Percentiles rank a stretch among this genome's conserved stretches.
phyloP scores from a whole-genome alignment of 805 yeast genomes.

The Hanseniaspora guilliermondii region DNA sequence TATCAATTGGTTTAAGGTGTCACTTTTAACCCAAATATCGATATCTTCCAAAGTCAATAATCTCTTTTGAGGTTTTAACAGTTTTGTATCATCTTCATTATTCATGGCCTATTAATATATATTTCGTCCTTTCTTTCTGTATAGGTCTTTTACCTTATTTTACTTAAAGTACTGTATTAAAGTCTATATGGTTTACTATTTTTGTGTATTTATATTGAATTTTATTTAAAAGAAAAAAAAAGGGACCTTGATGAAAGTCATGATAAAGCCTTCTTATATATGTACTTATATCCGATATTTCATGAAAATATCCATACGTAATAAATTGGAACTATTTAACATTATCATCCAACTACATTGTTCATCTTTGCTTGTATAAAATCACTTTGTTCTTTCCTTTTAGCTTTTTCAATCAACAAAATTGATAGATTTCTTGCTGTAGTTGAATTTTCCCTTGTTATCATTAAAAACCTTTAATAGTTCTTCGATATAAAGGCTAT shows the following conservation, averaged over 20 bases:
- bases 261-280: too few species aligned
- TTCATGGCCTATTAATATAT: neutral
- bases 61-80: slow-evolving; percentile 31
- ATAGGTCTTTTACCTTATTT: neutral
- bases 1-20: slow-evolving; percentile 39
- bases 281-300: too few species aligned
- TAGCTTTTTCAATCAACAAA: slow-evolving; percentile 19
- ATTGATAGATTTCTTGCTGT: slow-evolving; percentile 20
- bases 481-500: slow-evolving; percentile 53
- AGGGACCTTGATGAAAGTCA: too few species aligned
- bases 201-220: too few species aligned
- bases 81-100: neutral
- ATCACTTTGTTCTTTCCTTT: too few species aligned
- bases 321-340: too few species aligned
- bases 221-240: too few species aligned
- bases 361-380: too few species aligned
- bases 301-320: too few species aligned
- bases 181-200: too few species aligned
- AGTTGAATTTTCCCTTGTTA: slow-evolving; percentile 43
- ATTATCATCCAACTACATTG: too few species aligned
- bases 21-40: slow-evolving; percentile 42
- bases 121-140: too few species aligned
- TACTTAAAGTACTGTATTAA: neutral
- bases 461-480: slow-evolving; percentile 52
- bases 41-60: slow-evolving; percentile 50